These are phyloP conservation scores for Corylus americana DNA, from an alignment of 306 rosid genomes.

Conservation along the genomic window DNA sequence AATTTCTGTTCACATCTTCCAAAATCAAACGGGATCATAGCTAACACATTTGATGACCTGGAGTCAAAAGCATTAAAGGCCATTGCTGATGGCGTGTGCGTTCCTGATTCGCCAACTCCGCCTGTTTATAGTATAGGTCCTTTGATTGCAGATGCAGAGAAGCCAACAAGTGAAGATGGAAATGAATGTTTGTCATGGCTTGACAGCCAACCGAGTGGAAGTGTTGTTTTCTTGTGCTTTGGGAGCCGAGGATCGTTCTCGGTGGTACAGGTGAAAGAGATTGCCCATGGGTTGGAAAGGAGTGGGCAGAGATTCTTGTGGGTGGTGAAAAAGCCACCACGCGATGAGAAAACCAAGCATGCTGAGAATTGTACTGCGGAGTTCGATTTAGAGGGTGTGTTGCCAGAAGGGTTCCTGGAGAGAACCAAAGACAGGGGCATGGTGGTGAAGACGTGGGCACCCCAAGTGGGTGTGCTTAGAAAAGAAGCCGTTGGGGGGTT, in stretches of 20 bases:
- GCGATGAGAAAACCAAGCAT: constrained; percentile 8
- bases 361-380: not conserved
- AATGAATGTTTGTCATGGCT: not conserved
- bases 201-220: no score
- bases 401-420: constrained; percentile 10
- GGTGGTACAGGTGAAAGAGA: no score
- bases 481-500: constrained; percentile 63
- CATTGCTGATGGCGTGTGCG: constrained; percentile 9
- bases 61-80: constrained; percentile 15
- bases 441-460: constrained; percentile 57
- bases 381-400: not conserved
- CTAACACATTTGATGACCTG: constrained; percentile 20
- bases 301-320: not conserved
- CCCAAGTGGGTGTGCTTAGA: constrained; percentile 44
- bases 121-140: constrained; percentile 26
- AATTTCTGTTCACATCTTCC: constrained; percentile 16
- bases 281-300: no score
- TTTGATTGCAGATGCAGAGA: not conserved
- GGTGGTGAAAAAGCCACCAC: constrained; percentile 27
- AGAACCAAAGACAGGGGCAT: constrained; percentile 46
- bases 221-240: no score
- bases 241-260: no score
- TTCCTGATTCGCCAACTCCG: constrained; percentile 16
- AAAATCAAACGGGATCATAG: constrained; percentile 24
- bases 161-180: not conserved